Evolutionary conservation across 2,329 filamentous ascomycete species (phyloP), one percentile per base, ranked within the genome.

Genomic region (Colletotrichum camelliae): DNA sequence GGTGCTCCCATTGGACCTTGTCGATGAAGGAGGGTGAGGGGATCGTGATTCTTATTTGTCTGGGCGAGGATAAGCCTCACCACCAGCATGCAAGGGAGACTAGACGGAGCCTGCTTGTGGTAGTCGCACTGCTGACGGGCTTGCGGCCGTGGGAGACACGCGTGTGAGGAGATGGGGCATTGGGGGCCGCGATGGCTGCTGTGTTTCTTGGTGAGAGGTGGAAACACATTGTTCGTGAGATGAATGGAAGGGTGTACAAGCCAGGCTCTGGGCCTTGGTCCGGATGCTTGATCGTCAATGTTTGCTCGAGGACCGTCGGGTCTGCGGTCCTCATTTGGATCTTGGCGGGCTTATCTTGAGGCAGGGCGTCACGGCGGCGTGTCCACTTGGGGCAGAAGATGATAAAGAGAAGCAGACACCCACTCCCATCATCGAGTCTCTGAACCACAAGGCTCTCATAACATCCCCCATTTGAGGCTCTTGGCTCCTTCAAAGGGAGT

Each of bases 21-120:
- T 31, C 16, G n/a, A 33, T 7, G 39, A 24, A 35, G 39, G 57
- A 43, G 37, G 71, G 71, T 70, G 71, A 74, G 16, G 65, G 12
- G 71, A 55, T 64, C 37, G 31, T 60, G 71, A 13, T 1, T 48
- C 13, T 9, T 58, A 74, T 74, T 74, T 69, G 65, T 29, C 31
- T 55, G 37, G 55, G 35, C 1, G 67, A 60, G 29, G 37, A 29
- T 18, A 39, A 33, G 37, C 39, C n/a, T 43, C 39, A n/a, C 39
- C 70, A 37, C 55, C 55, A 55, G 62, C 4, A 71, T 74, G 71
- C 71, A 74, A 67, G 39, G 65, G 29, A 43, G 39, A 43, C 39
- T 43, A 74, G 57, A 27, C 66, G 24, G 71, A 74, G 71, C 71
- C 71, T 74, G 58, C 68, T 62, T 72, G 39, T 39, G 29, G 48